Base-by-base conservation (phyloP, 2,329 filamentous ascomycete genomes). In the Neocucurbitaria cava region DNA sequence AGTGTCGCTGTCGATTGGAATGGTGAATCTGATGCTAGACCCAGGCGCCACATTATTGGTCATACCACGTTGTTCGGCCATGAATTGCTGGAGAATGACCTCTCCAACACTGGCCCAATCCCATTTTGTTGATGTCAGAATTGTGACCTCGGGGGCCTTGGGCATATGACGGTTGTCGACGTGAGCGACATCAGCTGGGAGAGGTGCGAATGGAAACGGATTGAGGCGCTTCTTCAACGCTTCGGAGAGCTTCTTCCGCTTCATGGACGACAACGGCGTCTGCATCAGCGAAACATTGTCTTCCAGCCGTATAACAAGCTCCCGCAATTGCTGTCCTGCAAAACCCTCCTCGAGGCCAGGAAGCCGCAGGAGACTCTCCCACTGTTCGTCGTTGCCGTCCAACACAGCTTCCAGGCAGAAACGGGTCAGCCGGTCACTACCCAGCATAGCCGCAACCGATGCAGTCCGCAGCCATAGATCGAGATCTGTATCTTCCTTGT, bases 361-460 rank as follows among this genome's bases (percentile, higher is more conserved):
- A n/a, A 86, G 77, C 38, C 82, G 81, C 23, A 85, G 70, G 23
- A 83, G 76, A 31, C 79, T 78, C 52, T 83, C 82, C 44, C 85
- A 68, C 26, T 80, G 78, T 51, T 86, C 84, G 31, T 86, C 84
- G 56, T 87, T 85, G 42, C 82, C 83, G 53, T 87, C 85, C 33
- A 88, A 72, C 4, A 88, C 84, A 58, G 85, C 84, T 70, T 89
- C 86, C 28, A 88, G 71, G 65, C 86, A 88, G 65, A 83, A 89
- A 24, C 86, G 80, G 15, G 82, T 81, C 33, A 88, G 77, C 13
- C 86, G 81, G 62, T 80, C 80, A 64, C 85, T 87, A 46, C 83
- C 79, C 9, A 88, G 72, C 46, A 86, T 78, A 47, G 81, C 79
- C 10, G 83, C 82, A 2, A 89, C 80, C 17, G 84, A 81, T 18